phyloP scores from a whole-genome alignment of 352 stramenopile species.

The Pythium insidiosum region DNA sequence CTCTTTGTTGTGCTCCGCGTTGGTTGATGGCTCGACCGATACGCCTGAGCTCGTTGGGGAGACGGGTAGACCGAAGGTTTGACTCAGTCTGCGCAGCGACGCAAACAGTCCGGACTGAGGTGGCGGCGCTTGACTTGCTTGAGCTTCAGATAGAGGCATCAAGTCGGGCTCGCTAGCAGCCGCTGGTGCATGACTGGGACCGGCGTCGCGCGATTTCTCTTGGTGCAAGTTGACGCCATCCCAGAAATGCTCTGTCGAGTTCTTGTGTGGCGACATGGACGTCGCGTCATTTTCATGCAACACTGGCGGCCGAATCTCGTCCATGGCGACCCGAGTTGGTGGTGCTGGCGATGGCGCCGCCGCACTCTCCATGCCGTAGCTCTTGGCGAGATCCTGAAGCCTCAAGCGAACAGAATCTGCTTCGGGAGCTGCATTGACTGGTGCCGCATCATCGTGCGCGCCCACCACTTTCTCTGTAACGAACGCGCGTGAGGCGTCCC shows the following conservation, averaged over 20 bases:
- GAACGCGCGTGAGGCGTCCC: conserved; percentile 14
- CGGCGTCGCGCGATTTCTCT: too few species aligned
- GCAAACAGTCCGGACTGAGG: neutral
- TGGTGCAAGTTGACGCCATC: too few species aligned
- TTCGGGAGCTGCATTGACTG: neutral
- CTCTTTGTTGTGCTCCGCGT: neutral
- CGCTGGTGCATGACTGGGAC: too few species aligned
- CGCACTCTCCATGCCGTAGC: conserved; percentile 8
- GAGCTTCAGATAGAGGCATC: neutral
- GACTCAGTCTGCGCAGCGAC: neutral
- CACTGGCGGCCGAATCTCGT: too few species aligned
- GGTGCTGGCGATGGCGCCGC: neutral
- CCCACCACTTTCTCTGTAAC: conserved; percentile 15
- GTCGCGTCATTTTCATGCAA: neutral
- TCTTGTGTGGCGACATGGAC: neutral
- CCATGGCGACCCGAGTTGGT: too few species aligned
- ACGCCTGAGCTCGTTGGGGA: conserved; percentile 3
- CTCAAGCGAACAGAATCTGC: conserved; percentile 11
- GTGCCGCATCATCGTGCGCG: neutral
- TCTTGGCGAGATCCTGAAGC: conserved; percentile 11
- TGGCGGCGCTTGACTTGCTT: neutral
- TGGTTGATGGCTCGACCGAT: neutral
- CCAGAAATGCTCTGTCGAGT: too few species aligned
- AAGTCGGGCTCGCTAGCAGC: too few species aligned
- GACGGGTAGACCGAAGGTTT: conserved; percentile 8